A percentile compares a stretch with the other conserved stretches of the same genome.
phyloP scores from a whole-genome alignment of 192 early-diverging fungal species.

The Linnemannia schmuckeri region DNA sequence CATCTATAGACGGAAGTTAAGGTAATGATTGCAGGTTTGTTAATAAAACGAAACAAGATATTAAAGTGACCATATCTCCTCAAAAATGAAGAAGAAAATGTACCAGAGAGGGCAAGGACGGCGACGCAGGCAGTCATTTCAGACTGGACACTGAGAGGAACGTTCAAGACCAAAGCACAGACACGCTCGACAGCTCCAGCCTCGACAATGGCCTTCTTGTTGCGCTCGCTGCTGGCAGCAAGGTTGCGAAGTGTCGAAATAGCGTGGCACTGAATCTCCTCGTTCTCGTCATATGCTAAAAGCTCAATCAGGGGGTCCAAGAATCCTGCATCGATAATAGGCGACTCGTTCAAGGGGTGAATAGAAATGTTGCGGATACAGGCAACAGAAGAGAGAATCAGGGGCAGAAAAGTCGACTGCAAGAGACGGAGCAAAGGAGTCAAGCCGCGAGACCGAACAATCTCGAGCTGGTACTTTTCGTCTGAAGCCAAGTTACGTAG shows the following conservation, averaged over 20 bases:
- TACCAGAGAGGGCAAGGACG: conserved; percentile 80
- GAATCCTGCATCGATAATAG: conserved; percentile 85
- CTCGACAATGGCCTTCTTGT: conserved; percentile 81
- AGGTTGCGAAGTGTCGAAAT: conserved; percentile 88
- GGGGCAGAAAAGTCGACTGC: conserved; percentile 79
- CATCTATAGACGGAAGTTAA: conserved; percentile 55
- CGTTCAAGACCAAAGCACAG: conserved; percentile 65
- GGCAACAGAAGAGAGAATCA: conserved; percentile 87
- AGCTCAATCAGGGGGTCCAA: conserved; percentile 76
- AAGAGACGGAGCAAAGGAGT: conserved; percentile 79
- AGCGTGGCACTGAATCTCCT: conserved; percentile 90
- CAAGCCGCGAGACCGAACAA: conserved; percentile 83
- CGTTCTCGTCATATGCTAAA: conserved; percentile 75
- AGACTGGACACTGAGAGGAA: conserved; percentile 73
- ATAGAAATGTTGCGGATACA: conserved; percentile 94
- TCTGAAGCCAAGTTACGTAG: conserved; percentile 90
- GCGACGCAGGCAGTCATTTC: conserved; percentile 91
- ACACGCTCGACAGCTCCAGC: conserved; percentile 85
- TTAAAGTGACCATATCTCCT: not conserved
- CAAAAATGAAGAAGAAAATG: not conserved
- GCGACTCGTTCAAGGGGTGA: conserved; percentile 86
- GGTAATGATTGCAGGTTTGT: not conserved
- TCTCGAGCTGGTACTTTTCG: conserved; percentile 88
- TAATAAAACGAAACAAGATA: not conserved
- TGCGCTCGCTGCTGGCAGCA: conserved; percentile 81